These are phyloP conservation scores for Triticum monococcum DNA, from an alignment of 176 grass and related monocot genomes.

Conservation along the genomic window DNA sequence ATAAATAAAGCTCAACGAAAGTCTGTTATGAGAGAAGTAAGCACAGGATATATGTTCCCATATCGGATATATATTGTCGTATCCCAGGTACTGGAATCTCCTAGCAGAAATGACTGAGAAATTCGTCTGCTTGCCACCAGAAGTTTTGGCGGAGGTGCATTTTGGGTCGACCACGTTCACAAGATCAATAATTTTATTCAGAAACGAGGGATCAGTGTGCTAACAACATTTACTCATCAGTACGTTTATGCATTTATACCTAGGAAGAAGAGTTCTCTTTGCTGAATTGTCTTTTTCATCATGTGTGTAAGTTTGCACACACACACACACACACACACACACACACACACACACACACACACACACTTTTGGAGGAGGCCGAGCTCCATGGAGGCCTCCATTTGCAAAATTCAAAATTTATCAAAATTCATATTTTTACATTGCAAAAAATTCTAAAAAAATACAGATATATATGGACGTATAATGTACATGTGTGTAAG, in stretches of 20 bases:
- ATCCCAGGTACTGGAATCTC: neutral
- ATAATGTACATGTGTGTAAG: too few species aligned
- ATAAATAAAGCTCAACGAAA: too few species aligned
- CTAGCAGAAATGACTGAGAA: neutral
- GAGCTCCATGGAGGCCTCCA: too few species aligned
- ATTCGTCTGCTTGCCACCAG: neutral
- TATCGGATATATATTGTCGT: too few species aligned
- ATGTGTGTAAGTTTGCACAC: neutral
- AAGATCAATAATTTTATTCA: neutral
- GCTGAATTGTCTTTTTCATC: neutral
- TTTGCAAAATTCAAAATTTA: too few species aligned
- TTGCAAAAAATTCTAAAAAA: too few species aligned
- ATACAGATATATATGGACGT: too few species aligned
- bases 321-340: too few species aligned
- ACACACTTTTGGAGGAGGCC: too few species aligned
- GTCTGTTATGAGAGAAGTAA: too few species aligned
- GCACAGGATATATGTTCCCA: too few species aligned
- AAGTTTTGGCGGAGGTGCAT: neutral
- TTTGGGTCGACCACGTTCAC: neutral
- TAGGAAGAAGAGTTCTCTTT: neutral
- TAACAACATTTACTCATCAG: neutral
- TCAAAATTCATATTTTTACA: too few species aligned
- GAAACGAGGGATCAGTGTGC: neutral
- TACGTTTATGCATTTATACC: neutral
- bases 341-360: neutral